Base-by-base conservation (phyloP, 257 asterid genomes). In the Jacaranda copaia region DNA sequence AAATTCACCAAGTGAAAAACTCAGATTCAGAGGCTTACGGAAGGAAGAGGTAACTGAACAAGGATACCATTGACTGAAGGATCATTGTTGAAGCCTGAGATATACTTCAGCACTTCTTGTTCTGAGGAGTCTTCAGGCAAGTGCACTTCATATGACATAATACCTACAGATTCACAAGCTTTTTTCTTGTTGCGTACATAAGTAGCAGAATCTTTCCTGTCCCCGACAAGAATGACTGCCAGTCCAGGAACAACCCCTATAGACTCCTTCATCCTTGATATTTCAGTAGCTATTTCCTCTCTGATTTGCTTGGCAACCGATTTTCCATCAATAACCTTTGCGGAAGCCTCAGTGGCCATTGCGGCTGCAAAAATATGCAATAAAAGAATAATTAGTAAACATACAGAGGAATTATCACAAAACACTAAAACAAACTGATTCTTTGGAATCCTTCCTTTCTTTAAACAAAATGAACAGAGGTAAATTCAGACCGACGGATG, bases 111-210 rank as follows among this genome's bases (percentile, higher is more conserved):
- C 70, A 89, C 88, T 85, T 88, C 89, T 69, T 89, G 80, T 61
- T 84, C 91, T 1, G 88, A 77, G 18, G 84, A 68, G 74, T 84
- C 75, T 69, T 88, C 89, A 12, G 87, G 84, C 83, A 89, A 83
- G 53, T 76, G 63, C 48, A 82, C 92, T 76, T 89, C 92, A 79
- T 73, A 86, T 2, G 95, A 89, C 39, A 81, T 80, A 45, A 89
- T 86, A 61, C 91, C 89, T 15, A 79, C 92, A 46, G 85, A 67
- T 46, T 85, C 92, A 59, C 95, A 86, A 5, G 92, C 87, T 64
- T 88, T 89, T 76, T 88, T 88, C 84, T 88, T 88, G 86, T 83
- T 89, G 75, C 89, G 89, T 11, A 89, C 92, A 68, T 88, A 89
- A 60, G 92, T 88, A 55, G 92, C 88, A 32, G 95, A 88, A 80